Evolutionary conservation across 192 early-diverging fungal genomes (phyloP).

Genomic region (Podila verticillata): DNA sequence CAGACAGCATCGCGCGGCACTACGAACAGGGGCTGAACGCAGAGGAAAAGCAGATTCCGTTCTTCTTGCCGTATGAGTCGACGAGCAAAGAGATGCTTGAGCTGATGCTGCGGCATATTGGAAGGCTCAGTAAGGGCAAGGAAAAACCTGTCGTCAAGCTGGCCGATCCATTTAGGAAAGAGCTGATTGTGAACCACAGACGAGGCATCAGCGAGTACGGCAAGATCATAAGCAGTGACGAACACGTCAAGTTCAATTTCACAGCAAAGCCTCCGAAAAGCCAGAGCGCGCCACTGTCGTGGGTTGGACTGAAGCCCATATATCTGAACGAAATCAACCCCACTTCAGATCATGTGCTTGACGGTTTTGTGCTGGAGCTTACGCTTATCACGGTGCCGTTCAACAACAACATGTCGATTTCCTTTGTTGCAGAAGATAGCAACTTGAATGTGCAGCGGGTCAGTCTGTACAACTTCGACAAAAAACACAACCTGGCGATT

Average conservation of each 20-base stretch:
- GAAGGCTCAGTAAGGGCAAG: constrained; percentile 22
- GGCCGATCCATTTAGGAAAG: constrained; percentile 35
- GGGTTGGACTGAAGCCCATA: constrained; percentile 37
- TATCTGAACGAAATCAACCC: constrained; percentile 39
- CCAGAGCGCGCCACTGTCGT: constrained; percentile 39
- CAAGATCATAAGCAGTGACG: constrained; percentile 29
- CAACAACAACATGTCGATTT: constrained; percentile 43
- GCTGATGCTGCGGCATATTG: constrained; percentile 16
- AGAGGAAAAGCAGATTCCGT: constrained; percentile 39
- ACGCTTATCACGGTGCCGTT: constrained; percentile 37
- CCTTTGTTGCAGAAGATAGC: constrained; percentile 41
- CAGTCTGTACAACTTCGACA: constrained; percentile 43
- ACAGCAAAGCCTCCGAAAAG: constrained; percentile 40
- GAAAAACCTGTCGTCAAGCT: constrained; percentile 33
- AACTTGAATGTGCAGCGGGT: constrained; percentile 37
- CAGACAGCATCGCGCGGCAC: constrained; percentile 16
- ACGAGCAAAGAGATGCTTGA: constrained; percentile 40
- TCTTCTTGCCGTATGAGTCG: constrained; percentile 34
- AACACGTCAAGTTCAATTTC: constrained; percentile 18
- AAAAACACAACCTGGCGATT: constrained; percentile 26
- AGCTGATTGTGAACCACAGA: constrained; percentile 42
- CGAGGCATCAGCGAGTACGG: constrained; percentile 18
- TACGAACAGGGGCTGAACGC: constrained; percentile 30
- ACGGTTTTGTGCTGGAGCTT: constrained; percentile 37
- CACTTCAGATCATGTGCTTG: constrained; percentile 35